A percentile compares a stretch with the other conserved stretches of the same genome.
phyloP scores from a whole-genome alignment of 2,329 filamentous ascomycete genomes.

The Arthroderma uncinatum region DNA sequence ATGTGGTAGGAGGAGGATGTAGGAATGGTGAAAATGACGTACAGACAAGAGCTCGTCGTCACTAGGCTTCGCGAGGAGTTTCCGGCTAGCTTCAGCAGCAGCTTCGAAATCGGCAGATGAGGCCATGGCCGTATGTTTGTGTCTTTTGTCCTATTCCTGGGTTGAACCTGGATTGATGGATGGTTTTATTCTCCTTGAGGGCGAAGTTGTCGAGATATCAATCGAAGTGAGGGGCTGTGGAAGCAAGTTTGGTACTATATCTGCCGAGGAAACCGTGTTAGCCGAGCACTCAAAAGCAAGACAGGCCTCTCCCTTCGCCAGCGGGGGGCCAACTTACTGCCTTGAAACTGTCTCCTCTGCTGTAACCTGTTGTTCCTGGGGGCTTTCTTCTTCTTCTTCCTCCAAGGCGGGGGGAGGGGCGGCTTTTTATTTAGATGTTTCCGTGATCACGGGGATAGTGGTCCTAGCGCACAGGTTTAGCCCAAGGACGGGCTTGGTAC shows the following conservation, averaged over 20 bases:
- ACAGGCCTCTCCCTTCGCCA: not conserved
- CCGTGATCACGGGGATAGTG: not conserved
- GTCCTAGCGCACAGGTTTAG: not conserved
- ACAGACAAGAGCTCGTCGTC: constrained; percentile 29
- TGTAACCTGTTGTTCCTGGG: not conserved
- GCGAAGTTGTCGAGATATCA: not conserved
- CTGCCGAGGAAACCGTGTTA: not conserved
- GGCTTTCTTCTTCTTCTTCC: not conserved
- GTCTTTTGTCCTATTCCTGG: not conserved
- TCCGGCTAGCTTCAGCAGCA: constrained; percentile 25
- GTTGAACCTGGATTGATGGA: not conserved
- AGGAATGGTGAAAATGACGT: not conserved
- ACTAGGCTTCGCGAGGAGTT: constrained; percentile 26
- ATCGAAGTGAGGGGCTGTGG: not conserved
- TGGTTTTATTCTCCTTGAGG: not conserved
- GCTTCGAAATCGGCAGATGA: constrained; percentile 21
- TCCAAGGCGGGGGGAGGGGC: not conserved
- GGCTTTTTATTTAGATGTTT: not conserved
- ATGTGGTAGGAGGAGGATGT: not conserved
- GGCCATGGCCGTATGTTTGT: not conserved
- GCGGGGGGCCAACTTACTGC: not conserved
- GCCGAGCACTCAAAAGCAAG: not conserved
- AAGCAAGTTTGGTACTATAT: not conserved
- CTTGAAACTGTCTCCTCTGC: not conserved
- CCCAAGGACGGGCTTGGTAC: too few species aligned